Evolutionary conservation across 2,329 filamentous ascomycete species (phyloP), one percentile per base, ranked within the genome.

Genomic region (Sphaerulina populicola): DNA sequence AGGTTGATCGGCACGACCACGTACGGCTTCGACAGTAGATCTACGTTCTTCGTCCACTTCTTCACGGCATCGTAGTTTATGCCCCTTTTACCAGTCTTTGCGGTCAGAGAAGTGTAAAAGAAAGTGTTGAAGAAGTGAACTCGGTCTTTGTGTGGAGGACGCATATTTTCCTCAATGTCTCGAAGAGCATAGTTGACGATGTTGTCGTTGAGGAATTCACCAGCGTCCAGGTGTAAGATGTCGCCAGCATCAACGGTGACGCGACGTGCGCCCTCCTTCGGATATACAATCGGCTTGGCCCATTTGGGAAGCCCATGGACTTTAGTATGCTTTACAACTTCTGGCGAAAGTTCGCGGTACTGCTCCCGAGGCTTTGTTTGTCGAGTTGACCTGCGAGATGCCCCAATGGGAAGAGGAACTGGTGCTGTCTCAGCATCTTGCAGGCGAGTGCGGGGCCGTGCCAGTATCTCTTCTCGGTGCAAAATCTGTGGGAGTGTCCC

Each of bases 1-100:
- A 96, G 86, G 61, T 95, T 94, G 66, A 98, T 88, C 0, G 93
- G 93, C 6, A 98, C 85, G 9, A 97, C 77, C 52, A 97, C 82
- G 66, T 90, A 96, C 64, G 95, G 88, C 60, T 87, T 89, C 5
- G 76, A 78, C 62, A 97, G 87, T 7, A 98, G 71, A 64, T 98
- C 87, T 7, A 56, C 51, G 60, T 83, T 88, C 31, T 85, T 77
- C 0, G 93, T 97, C 93, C 93, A 98, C 39, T 81, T 79, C 66
- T 85, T 82, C 50, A 98, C 90, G 4, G 82, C 85, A 23, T 86
- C 80, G 64, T 95, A 96, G 62, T 94, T 89, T 69, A 94, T 85
- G 0, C 68, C 71, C 44, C 72, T 68, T 59, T 69, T 72, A 33
- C 79, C 74, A 51, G 74, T 75, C 12, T 70, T 67, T 6, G 69